Evolutionary conservation across 768 basidiomycete genomes (phyloP).

Genomic region (Tylopilus sp.): DNA sequence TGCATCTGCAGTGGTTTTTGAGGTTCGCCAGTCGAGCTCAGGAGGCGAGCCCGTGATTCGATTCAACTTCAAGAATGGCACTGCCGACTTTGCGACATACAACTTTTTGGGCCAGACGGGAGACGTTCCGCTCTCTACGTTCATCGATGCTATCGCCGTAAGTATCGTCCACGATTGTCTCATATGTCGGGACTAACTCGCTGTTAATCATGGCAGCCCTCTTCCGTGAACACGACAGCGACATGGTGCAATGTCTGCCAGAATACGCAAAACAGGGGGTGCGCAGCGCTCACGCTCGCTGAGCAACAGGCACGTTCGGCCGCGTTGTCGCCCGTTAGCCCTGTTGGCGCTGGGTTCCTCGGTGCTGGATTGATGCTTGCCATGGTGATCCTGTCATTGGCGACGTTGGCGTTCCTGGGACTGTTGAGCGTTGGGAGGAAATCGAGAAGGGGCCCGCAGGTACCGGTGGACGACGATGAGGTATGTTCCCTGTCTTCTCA

Average conservation of each 20-base stretch:
- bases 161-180: too few species aligned
- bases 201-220: slow-evolving; percentile 34
- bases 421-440: slow-evolving; percentile 26
- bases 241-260: slow-evolving; percentile 60
- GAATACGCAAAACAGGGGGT: slow-evolving; percentile 57
- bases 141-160: slow-evolving; percentile 43
- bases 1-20: slow-evolving; percentile 54
- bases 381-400: slow-evolving; percentile 38
- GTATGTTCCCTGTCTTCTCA: background rate
- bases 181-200: background rate
- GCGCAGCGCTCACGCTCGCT: slow-evolving; percentile 42
- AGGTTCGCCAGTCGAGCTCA: slow-evolving; percentile 49
- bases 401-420: slow-evolving; percentile 41
- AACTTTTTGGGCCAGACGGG: slow-evolving; percentile 41
- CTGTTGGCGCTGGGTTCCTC: slow-evolving; percentile 64
- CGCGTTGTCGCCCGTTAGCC: slow-evolving; percentile 39
- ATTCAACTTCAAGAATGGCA: slow-evolving; percentile 71
- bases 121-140: slow-evolving; percentile 54
- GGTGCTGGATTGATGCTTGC: slow-evolving; percentile 56
- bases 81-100: slow-evolving; percentile 46
- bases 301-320: slow-evolving; percentile 30
- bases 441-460: slow-evolving; percentile 1
- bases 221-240: slow-evolving; percentile 47
- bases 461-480: background rate
- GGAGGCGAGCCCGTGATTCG: slow-evolving; percentile 51